A percentile compares a stretch with the other conserved stretches of the same genome.
phyloP scores from a whole-genome alignment of 768 basidiomycete genomes.

The Pleurotus citrinopileatus region DNA sequence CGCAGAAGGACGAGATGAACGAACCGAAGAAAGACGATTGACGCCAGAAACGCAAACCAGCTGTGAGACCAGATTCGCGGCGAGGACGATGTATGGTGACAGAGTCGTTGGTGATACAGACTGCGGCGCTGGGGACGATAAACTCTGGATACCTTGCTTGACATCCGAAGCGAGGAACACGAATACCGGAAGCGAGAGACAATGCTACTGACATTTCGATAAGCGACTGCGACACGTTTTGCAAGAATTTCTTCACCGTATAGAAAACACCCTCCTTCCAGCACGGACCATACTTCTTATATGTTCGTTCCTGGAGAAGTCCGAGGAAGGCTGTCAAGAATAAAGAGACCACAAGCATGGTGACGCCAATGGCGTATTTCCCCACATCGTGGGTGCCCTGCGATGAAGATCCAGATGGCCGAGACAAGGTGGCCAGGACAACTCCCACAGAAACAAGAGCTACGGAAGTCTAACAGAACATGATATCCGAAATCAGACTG shows the following conservation, averaged over 20 bases:
- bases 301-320: conserved; percentile 74
- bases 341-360: conserved; percentile 64
- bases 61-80: conserved; percentile 67
- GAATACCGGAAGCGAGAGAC: conserved; percentile 76
- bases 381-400: conserved; percentile 26
- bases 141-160: conserved; percentile 49
- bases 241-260: conserved; percentile 51
- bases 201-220: conserved; percentile 49
- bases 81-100: conserved; percentile 55
- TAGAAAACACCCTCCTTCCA: conserved; percentile 89
- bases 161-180: conserved; percentile 57
- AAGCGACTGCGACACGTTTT: no score
- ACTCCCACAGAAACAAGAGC: conserved; percentile 68
- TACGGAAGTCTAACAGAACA: conserved; percentile 52
- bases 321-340: conserved; percentile 70
- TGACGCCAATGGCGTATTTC: conserved; percentile 63
- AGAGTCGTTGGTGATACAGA: conserved; percentile 25
- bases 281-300: conserved; percentile 65
- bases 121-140: conserved; percentile 25
- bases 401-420: conserved; percentile 34
- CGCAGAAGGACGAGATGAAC: conserved; percentile 23
- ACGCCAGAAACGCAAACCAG: conserved; percentile 83
- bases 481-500: background rate
- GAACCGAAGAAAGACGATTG: conserved; percentile 74
- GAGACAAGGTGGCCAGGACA: conserved; percentile 67